Conservation (phyloP, 129 eudicot genomes). For the Rutidosis leptorrhynchoides region DNA sequence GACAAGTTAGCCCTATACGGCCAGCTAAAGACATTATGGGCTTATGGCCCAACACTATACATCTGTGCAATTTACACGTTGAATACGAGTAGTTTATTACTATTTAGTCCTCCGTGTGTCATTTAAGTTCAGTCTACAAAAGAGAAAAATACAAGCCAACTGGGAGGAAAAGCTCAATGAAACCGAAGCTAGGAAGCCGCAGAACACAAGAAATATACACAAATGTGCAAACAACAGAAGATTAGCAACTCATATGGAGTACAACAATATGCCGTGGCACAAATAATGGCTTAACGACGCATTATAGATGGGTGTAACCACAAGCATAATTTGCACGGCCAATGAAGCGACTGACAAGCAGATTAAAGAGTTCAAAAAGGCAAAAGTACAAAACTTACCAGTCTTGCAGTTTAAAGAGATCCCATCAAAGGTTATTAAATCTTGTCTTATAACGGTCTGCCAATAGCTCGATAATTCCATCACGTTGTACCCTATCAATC, state of each 20-base stretch:
- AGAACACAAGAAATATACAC: background rate
- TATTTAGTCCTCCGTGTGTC: background rate
- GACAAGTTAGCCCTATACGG: too few species aligned
- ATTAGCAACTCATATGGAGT: background rate
- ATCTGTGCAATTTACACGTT: background rate
- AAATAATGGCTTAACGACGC: background rate
- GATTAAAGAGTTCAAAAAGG: background rate
- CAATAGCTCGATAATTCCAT: background rate
- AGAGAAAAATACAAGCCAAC: background rate
- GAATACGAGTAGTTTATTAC: background rate
- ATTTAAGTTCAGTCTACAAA: background rate
- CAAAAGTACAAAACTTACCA: background rate
- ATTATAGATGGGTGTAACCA: background rate
- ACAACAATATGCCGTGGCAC: background rate
- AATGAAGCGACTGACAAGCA: background rate
- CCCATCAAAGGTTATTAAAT: background rate
- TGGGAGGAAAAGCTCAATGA: background rate
- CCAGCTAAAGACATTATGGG: background rate
- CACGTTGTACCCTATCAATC: too few species aligned
- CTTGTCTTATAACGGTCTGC: background rate
- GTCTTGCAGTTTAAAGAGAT: background rate
- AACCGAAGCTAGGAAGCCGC: background rate
- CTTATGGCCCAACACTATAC: background rate
- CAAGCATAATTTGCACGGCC: background rate
- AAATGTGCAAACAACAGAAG: background rate